A percentile compares a stretch with the other conserved stretches of the same genome.
These are phyloP conservation scores for Phoma herbarum DNA, from an alignment of 2,329 filamentous ascomycete species.

Conservation along the genomic window DNA sequence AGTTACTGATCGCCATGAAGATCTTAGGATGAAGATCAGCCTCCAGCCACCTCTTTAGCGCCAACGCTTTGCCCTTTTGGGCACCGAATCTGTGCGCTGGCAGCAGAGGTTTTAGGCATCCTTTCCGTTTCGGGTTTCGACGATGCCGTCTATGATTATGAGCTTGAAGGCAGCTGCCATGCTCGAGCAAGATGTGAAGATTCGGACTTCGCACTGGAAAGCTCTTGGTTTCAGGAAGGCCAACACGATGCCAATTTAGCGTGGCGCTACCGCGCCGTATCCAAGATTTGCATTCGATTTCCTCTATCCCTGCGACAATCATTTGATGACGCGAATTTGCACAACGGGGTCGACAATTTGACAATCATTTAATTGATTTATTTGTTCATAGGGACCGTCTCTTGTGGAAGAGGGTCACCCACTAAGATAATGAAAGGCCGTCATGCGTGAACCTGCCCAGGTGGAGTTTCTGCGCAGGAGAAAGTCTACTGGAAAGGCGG, in stretches of 20 bases:
- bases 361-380: background rate
- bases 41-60: conserved; percentile 20
- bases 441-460: too few relatives aligned
- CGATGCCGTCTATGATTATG: background rate
- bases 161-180: background rate
- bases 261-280: background rate
- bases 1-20: background rate
- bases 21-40: conserved; percentile 10
- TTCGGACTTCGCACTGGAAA: too few relatives aligned
- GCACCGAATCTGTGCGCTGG: background rate
- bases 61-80: conserved; percentile 8
- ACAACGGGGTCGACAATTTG: background rate
- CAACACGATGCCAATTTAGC: too few relatives aligned
- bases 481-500: background rate
- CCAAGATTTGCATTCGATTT: background rate
- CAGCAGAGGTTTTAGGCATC: background rate
- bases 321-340: background rate
- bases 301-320: background rate
- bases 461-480: too few relatives aligned
- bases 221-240: too few relatives aligned
- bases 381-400: too few relatives aligned
- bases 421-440: too few relatives aligned
- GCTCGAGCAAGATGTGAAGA: background rate
- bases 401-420: too few relatives aligned
- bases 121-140: background rate